A percentile compares a stretch with the other conserved stretches of the same genome.
Evolutionary conservation across 495 filamentous ascomycete species (phyloP).

Genomic region (Hypoxylon perforatum): DNA sequence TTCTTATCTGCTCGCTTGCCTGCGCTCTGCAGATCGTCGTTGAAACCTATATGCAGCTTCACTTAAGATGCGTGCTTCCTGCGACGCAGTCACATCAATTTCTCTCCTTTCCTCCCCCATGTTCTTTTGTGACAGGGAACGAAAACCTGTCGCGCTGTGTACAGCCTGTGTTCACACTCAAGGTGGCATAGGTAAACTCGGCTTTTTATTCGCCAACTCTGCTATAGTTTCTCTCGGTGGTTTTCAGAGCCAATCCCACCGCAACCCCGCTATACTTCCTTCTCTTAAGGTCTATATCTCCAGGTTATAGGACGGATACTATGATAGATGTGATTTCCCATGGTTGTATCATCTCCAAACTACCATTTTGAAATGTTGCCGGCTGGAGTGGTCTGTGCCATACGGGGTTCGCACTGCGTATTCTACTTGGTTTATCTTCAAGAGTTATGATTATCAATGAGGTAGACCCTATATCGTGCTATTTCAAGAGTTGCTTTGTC

Average conservation of each 20-base stretch:
- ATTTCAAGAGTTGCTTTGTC: too few species aligned
- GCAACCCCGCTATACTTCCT: conserved; percentile 4
- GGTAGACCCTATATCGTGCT: not conserved
- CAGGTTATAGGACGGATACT: too few species aligned
- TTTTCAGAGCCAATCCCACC: not conserved
- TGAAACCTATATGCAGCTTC: conserved; percentile 6
- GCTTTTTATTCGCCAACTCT: conserved; percentile 8
- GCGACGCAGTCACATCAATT: conserved; percentile 5
- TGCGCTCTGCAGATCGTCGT: conserved; percentile 8
- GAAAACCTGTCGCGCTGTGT: not conserved
- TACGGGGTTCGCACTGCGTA: too few species aligned
- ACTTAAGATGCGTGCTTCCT: conserved; percentile 7
- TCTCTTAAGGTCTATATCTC: not conserved
- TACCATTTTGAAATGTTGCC: too few species aligned
- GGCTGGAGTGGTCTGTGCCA: too few species aligned
- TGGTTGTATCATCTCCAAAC: too few species aligned
- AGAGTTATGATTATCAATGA: not conserved
- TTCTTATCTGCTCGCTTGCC: conserved; percentile 16
- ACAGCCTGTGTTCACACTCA: not conserved
- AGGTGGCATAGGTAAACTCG: not conserved
- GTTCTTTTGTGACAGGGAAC: conserved; percentile 3
- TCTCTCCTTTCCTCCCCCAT: too few species aligned
- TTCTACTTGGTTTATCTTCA: too few species aligned
- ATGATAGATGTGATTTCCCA: too few species aligned
- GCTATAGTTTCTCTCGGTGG: not conserved